phyloP scores from a whole-genome alignment of 768 basidiomycete species.

The Mycena belliarum region DNA sequence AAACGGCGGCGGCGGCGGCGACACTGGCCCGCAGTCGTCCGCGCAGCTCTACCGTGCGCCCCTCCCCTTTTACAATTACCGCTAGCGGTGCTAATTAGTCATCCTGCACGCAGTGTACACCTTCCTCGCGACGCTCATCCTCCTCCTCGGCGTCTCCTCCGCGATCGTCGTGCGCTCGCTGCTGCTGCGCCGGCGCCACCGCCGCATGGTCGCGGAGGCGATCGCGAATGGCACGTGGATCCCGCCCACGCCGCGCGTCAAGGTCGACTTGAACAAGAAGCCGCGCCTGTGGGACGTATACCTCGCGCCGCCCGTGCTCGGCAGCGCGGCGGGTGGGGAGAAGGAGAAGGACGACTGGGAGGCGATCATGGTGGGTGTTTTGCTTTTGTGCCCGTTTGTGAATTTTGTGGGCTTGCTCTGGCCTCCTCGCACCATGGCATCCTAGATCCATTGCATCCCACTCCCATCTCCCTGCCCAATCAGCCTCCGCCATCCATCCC shows the following conservation, averaged over 20 bases:
- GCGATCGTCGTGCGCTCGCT: constrained; percentile 69
- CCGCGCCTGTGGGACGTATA: constrained; percentile 52
- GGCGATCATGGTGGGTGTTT: constrained; percentile 6
- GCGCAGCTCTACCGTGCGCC: no score
- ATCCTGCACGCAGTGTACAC: constrained; percentile 30
- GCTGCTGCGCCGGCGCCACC: constrained; percentile 61
- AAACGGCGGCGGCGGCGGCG: no score
- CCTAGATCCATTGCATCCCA: no score
- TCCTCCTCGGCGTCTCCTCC: constrained; percentile 65
- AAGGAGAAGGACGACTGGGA: constrained; percentile 16
- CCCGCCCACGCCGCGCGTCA: constrained; percentile 36
- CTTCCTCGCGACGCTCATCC: constrained; percentile 65
- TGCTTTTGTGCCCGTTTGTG: background rate
- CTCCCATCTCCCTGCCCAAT: no score
- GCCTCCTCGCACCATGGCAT: no score
- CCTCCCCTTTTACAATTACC: background rate
- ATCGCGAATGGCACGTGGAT: constrained; percentile 66
- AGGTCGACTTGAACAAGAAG: constrained; percentile 45
- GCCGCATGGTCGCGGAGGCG: constrained; percentile 59
- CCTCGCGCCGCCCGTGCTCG: constrained; percentile 22
- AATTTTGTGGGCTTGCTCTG: background rate
- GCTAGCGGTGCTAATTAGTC: no score
- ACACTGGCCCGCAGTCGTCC: no score
- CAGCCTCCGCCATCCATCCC: no score
- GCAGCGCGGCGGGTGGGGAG: constrained; percentile 1